phyloP scores from a whole-genome alignment of 2,329 filamentous ascomycete species.

The Celoporthe dispersa region DNA sequence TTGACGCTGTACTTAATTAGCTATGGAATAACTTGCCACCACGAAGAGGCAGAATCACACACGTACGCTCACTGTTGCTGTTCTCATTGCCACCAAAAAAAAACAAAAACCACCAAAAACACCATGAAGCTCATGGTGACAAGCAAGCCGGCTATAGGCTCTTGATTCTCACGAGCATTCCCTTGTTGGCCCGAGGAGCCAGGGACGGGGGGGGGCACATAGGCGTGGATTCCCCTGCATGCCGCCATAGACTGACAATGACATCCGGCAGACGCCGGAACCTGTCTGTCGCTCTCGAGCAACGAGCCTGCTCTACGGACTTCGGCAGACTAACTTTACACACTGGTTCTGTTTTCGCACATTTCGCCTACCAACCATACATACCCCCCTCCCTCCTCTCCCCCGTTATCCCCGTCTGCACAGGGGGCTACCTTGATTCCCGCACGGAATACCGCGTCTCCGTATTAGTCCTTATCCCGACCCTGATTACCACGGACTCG shows the following conservation, averaged over 20 bases:
- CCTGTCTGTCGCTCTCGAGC: too few species aligned
- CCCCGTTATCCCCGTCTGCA: background rate
- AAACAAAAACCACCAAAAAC: too few species aligned
- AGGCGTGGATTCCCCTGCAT: too few species aligned
- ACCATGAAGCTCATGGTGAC: too few species aligned
- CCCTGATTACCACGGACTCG: background rate
- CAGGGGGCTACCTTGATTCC: background rate
- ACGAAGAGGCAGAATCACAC: background rate
- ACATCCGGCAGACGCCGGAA: too few species aligned
- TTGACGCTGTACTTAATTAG: conserved; percentile 12
- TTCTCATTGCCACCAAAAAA: background rate
- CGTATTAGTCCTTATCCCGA: background rate
- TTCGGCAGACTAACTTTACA: too few species aligned
- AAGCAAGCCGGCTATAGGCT: background rate
- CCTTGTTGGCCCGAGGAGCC: too few species aligned
- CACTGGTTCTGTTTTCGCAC: background rate
- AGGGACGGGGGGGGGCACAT: too few species aligned
- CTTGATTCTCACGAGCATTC: too few species aligned
- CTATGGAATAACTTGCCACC: background rate
- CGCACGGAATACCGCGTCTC: background rate
- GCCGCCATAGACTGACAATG: too few species aligned
- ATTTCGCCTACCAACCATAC: background rate
- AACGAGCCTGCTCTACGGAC: too few species aligned
- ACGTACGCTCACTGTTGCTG: background rate
- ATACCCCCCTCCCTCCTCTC: too few species aligned